Evolutionary conservation across 2,329 filamentous ascomycete species (phyloP).

Genomic region (Monilinia vaccinii-corymbosi): DNA sequence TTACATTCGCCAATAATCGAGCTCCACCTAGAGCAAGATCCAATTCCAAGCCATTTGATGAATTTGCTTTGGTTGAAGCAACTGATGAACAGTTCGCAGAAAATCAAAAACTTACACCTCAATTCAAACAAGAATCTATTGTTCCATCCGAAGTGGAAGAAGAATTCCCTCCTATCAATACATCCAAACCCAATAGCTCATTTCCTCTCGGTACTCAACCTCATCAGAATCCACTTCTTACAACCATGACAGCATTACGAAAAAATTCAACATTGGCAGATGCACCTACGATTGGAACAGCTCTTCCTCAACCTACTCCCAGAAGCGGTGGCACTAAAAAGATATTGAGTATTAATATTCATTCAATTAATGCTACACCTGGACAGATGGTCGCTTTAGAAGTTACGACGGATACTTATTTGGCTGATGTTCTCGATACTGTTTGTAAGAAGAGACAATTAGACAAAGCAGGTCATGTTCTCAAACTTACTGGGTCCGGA

Average conservation of each 20-base stretch:
- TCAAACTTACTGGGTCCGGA: slow-evolving; percentile 67
- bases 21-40: slow-evolving; percentile 46
- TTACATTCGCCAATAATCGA: slow-evolving; percentile 72
- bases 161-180: slow-evolving; percentile 32
- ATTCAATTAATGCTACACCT: slow-evolving; percentile 58
- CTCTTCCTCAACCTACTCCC: slow-evolving; percentile 29
- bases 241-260: slow-evolving; percentile 44
- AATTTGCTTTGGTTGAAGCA: slow-evolving; percentile 71
- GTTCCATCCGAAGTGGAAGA: slow-evolving; percentile 34
- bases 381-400: slow-evolving; percentile 67
- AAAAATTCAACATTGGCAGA: slow-evolving; percentile 47
- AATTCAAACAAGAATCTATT: slow-evolving; percentile 48
- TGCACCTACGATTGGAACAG: slow-evolving; percentile 37
- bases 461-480: slow-evolving; percentile 69
- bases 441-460: slow-evolving; percentile 70
- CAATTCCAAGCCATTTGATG: slow-evolving; percentile 70
- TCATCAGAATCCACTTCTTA: slow-evolving; percentile 50
- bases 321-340: slow-evolving; percentile 50
- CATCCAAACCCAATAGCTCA: slow-evolving; percentile 20
- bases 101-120: slow-evolving; percentile 59
- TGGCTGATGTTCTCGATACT: slow-evolving; percentile 71
- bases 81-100: slow-evolving; percentile 57
- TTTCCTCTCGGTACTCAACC: slow-evolving; percentile 30
- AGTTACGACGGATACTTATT: slow-evolving; percentile 74
- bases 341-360: slow-evolving; percentile 62